Base-by-base conservation (phyloP, 192 early-diverging fungal genomes). In the Coemansia sp. region DNA sequence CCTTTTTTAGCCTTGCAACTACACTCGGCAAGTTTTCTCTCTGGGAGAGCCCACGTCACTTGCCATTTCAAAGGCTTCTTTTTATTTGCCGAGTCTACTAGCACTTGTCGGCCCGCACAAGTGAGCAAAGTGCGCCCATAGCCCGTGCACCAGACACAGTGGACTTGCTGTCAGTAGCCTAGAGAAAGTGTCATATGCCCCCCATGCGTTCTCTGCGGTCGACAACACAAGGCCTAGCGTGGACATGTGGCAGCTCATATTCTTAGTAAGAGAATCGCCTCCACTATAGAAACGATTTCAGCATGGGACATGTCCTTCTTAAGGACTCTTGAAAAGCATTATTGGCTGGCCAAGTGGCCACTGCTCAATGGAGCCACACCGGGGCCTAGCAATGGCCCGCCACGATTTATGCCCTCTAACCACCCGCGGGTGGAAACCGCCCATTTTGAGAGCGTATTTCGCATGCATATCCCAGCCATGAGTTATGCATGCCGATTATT, bases 291-390 rank as follows among this genome's bases (percentile, higher is more conserved):
- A 20, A 6, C 42, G 4, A 0, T 45, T 16, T n/a, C 18, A 8
- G 7, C 7, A 20, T 45, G 42, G 18, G 42, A 20, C 42, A 20
- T 45, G 42, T 20, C 7, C 0, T 31, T 31, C 50, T n/a, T n/a
- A n/a, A 31, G 53, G 14, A 56, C 3, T 26, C n/a, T 26, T 26
- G 11, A 25, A 33, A 33, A 33, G 16, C 25, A 33, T 34, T 56
- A 25, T 56, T 28, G 9, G 2, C 25, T 11, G 14, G 31, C 25
- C 25, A 56, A 34, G 12, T 33, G 53, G 53, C 14, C 53, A 56
- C 53, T 56, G 28, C 31, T 56, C 53, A 56, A 56, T 56, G 53
- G 53, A 56, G 53, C 53, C 53, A 56, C 53, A 33, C 53, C 21
- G 53, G 31, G 53, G 53, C 3, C 28, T 26, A 31, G 21, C 13